A percentile compares a stretch with the other conserved stretches of the same genome.
Conservation (phyloP, 331 rosid genomes). For the Cydonia oblonga region DNA sequence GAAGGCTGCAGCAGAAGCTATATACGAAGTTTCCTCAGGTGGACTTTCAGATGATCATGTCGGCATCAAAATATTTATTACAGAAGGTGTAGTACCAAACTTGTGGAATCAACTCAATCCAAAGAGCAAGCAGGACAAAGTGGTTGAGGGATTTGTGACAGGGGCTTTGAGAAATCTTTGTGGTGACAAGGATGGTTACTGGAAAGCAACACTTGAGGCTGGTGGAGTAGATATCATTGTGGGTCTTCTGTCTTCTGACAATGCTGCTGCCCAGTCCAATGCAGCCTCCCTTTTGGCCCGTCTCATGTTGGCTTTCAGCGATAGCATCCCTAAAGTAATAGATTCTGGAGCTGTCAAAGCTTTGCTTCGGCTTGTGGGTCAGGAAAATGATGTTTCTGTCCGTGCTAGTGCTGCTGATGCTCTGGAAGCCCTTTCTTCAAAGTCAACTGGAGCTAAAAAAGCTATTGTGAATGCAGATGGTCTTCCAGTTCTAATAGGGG, state of each 20-base stretch:
- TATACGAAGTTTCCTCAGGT: constrained; percentile 87
- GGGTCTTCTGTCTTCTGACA: constrained; percentile 82
- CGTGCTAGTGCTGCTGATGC: constrained; percentile 99
- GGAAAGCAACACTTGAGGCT: constrained; percentile 94
- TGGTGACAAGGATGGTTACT: constrained; percentile 83
- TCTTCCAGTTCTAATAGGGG: constrained; percentile 71
- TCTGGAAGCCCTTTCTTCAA: constrained; percentile 80
- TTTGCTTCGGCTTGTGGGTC: constrained; percentile 67
- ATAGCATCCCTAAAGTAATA: constrained; percentile 85
- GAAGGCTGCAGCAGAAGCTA: constrained; percentile 93
- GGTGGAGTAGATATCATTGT: constrained; percentile 90
- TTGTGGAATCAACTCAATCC: constrained; percentile 86
- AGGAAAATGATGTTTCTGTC: constrained; percentile 71
- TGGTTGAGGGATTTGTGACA: constrained; percentile 86
- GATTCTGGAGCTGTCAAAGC: constrained; percentile 87
- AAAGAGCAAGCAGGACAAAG: constrained; percentile 61
- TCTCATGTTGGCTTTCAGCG: constrained; percentile 79
- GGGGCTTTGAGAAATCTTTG: constrained; percentile 97
- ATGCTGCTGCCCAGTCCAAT: constrained; percentile 82
- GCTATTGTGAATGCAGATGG: constrained; percentile 68
- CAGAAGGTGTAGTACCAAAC: constrained; percentile 91
- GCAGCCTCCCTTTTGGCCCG: constrained; percentile 96
- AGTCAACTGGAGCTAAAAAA: constrained; percentile 61
- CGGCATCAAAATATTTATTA: constrained; percentile 82
- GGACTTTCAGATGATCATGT: constrained; percentile 88